Evolutionary conservation across 2,329 filamentous ascomycete genomes (phyloP), one percentile per base, ranked within the genome.

Genomic region (Exophiala mesophila): DNA sequence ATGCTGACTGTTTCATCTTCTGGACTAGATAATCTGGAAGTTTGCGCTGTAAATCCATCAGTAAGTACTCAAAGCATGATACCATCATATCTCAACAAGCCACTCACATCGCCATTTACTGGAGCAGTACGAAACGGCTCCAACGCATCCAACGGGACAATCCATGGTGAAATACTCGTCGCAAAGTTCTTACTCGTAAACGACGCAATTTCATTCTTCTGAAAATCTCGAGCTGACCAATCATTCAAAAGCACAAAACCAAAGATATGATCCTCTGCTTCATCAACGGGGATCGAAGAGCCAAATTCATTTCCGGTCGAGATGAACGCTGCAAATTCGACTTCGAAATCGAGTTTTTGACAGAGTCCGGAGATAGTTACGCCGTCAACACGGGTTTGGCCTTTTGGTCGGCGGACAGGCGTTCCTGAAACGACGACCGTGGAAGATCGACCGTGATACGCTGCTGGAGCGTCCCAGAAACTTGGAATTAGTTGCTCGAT

Each of bases 171-270:
- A 20, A 48, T 41, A 9, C 31, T 48, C 3, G 45, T 45, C 4
- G 40, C 36, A 18, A 48, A 48, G 26, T 36, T 36, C 31, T 48
- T 48, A 5, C 31, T 31, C 13, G 34, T 39, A 34, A 48, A 48
- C 7, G 45, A 36, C 5, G 41, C 45, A 3, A 48, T 36, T 16
- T 48, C 45, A 35, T 29, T 41, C 19, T 20, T 18, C 16, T 48
- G 42, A 3, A 48, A n/a, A 28, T 48, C 45, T 13, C 45, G 41
- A 8, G 42, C 42, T 7, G 42, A 46, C 86, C 86, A 92, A 63
- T 92, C 86, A 55, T 92, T 92, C 72, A 92, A 76, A 39, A 92
- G 64, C 0, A 90, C 85, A 15, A 86, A 72, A 7, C 86, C 86
- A 57, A 90, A 90, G 19, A 92, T 72, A 55, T 80, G 73, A 15